Conservation (phyloP, 306 rosid species). For the Medicago ruthenica region DNA sequence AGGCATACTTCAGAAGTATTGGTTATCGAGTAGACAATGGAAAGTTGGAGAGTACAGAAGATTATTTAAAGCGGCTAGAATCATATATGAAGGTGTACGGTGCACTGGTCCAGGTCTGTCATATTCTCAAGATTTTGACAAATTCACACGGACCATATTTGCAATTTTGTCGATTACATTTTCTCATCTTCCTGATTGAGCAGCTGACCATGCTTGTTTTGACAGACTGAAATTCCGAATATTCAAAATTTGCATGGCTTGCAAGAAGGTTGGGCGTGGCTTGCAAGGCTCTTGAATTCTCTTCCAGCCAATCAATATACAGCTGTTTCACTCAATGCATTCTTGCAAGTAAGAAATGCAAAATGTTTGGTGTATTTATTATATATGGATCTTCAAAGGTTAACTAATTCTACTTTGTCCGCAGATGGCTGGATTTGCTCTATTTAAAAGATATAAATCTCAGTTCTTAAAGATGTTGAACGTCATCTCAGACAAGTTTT, state of each 20-base stretch:
- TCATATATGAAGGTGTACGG: constrained; percentile 79
- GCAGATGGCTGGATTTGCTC: constrained; percentile 76
- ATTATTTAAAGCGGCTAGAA: constrained; percentile 71
- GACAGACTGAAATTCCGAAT: constrained; percentile 69
- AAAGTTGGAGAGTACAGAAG: constrained; percentile 66
- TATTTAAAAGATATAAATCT: constrained; percentile 70
- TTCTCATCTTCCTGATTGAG: not conserved
- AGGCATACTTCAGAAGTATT: constrained; percentile 66
- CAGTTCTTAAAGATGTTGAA: constrained; percentile 74
- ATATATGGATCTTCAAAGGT: not conserved
- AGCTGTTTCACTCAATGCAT: constrained; percentile 78
- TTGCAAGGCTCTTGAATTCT: constrained; percentile 82
- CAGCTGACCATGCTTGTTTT: constrained; percentile 41
- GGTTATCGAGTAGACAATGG: constrained; percentile 74
- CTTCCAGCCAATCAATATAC: constrained; percentile 73
- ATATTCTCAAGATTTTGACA: constrained; percentile 19
- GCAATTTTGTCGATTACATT: not conserved
- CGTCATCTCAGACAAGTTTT: constrained; percentile 55
- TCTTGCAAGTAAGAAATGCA: constrained; percentile 69
- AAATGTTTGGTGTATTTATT: constrained; percentile 12
- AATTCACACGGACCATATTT: constrained; percentile 28
- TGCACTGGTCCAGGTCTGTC: constrained; percentile 84
- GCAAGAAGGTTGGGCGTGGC: constrained; percentile 93
- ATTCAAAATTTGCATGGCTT: constrained; percentile 73
- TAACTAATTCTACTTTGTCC: constrained; percentile 32